Evolutionary conservation across 2,329 filamentous ascomycete genomes (phyloP).

Genomic region (Hypoxylon sp.): DNA sequence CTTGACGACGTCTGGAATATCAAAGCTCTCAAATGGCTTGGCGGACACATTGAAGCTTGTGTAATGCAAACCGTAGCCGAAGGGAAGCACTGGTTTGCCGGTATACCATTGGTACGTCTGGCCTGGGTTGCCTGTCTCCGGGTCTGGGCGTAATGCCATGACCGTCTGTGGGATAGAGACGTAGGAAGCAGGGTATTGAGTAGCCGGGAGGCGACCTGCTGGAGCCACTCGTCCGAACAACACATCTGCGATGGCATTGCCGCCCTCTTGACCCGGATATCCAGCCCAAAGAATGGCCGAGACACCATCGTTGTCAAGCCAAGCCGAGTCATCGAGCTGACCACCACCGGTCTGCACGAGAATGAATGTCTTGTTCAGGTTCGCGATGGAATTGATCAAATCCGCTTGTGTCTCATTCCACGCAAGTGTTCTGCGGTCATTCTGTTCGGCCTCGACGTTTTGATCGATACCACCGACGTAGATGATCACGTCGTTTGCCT

Average conservation of each 20-base stretch:
- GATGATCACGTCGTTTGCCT: slow-evolving; percentile 4
- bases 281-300: slow-evolving; percentile 14
- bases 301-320: slow-evolving; percentile 2
- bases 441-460: slow-evolving; percentile 6
- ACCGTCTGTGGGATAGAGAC: slow-evolving; percentile 2
- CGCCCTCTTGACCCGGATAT: slow-evolving; percentile 15
- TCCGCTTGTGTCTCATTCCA: slow-evolving; percentile 4
- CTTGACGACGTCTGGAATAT: slow-evolving; percentile 3
- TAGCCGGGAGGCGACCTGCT: slow-evolving; percentile 9
- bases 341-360: slow-evolving; percentile 3
- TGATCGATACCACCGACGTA: slow-evolving; percentile 11
- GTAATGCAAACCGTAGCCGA: slow-evolving; percentile 11
- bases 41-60: not conserved
- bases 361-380: slow-evolving; percentile 6
- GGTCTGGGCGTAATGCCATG: slow-evolving; percentile 8
- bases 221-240: slow-evolving; percentile 6
- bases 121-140: slow-evolving; percentile 1
- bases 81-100: slow-evolving; percentile 4
- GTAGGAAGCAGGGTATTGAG: slow-evolving; percentile 17
- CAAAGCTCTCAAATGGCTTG: not conserved
- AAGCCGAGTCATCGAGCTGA: slow-evolving; percentile 8
- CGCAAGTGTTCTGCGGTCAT: slow-evolving; percentile 5
- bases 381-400: not conserved
- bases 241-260: not conserved
- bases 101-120: slow-evolving; percentile 20